Evolutionary conservation across 192 early-diverging fungal genomes (phyloP), one percentile per base, ranked within the genome.

Genomic region (Backusella macrospora): DNA sequence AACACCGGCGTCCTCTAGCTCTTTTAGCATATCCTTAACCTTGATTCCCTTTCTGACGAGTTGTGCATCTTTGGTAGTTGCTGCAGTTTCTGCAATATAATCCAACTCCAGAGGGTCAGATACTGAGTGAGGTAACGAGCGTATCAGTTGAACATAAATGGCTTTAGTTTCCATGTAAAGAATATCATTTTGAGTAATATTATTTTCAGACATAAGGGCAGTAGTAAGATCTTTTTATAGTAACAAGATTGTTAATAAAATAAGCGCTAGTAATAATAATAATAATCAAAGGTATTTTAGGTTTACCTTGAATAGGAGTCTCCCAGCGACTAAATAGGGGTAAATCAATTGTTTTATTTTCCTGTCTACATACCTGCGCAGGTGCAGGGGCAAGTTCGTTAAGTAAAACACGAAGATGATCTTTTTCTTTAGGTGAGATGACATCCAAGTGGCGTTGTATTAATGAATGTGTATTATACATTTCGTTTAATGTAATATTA

Each of bases 161-260:
- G 96, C 92, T 73, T 98, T 98, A 7, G 96, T 94, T 78, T 98
- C 96, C 85, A 97, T 95, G 73, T 96, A 98, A 79, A 96, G 86
- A 65, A 97, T 93, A 73, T 98, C 96, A 80, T 92, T 91, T 79
- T 95, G 92, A 26, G 95, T 97, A 37, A 98, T 87, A 71, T 94
- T 89, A 73, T 91, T 93, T 79, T 96, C 96, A 4, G 92, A 91
- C 73, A 91, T 87, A 64, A 94, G 83, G 4, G 87, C 83, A 5
- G 86, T 83, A 13, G 86, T 88, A 63, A 90, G 64, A 49, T 88
- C 87, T 82, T 64, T 9, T 12, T 9, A 48, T 18, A 29, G 15
- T 3, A 9, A 18, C 42, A 9, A 16, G 38, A 6, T n/a, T 1
- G 7, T 34, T 42, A 44, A n/a, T 59, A 59, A 4, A 23, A 26